phyloP scores from a whole-genome alignment of 495 filamentous ascomycete species.

The Neurospora discreta region DNA sequence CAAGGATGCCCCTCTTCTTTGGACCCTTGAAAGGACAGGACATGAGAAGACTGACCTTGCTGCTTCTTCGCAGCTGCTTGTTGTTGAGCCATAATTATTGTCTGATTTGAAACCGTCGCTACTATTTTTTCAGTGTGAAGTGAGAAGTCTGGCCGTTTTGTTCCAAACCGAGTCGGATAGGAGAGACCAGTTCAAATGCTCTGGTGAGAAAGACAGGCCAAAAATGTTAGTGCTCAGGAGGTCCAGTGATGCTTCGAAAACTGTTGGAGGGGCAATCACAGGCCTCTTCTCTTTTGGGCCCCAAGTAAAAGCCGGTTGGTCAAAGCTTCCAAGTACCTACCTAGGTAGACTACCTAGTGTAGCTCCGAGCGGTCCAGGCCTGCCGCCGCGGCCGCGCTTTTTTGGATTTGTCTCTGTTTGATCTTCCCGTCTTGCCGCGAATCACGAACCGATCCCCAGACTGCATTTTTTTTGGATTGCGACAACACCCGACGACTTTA shows the following conservation, averaged over 20 bases:
- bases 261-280: background rate
- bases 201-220: background rate
- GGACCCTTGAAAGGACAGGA: too few relatives aligned
- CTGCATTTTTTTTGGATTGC: background rate
- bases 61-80: slow-evolving; percentile 53
- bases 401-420: background rate
- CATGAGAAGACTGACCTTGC: slow-evolving; percentile 45
- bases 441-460: background rate
- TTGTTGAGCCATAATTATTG: slow-evolving; percentile 30
- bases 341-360: too few relatives aligned
- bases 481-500: background rate
- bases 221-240: background rate
- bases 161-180: background rate
- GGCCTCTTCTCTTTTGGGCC: background rate
- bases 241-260: background rate
- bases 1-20: too few relatives aligned
- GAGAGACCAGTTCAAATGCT: background rate
- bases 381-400: background rate
- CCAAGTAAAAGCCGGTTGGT: background rate
- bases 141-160: background rate
- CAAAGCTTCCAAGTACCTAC: slow-evolving; percentile 14
- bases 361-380: background rate
- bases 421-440: background rate
- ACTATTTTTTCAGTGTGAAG: background rate
- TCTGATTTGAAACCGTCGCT: background rate